Percentiles rank a stretch among this genome's conserved stretches.
These are phyloP conservation scores for Moesziomyces sp. DNA, from an alignment of 1,284 basidiomycete genomes.

Conservation along the genomic window DNA sequence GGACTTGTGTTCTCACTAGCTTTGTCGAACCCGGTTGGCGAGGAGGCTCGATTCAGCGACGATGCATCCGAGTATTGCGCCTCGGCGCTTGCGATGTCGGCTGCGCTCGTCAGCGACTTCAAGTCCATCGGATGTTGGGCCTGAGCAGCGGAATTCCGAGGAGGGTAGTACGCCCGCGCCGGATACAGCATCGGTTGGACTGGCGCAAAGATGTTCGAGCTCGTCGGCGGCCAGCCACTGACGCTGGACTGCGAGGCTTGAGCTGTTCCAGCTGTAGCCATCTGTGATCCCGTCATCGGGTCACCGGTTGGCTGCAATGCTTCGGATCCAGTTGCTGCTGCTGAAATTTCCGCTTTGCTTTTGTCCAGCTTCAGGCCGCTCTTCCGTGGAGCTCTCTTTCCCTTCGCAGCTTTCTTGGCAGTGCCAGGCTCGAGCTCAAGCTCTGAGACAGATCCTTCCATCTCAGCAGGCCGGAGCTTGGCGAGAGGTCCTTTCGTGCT, in stretches of 20 bases:
- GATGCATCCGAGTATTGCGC: conserved; percentile 14
- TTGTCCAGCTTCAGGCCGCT: too few relatives aligned
- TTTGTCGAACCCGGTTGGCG: conserved; percentile 11
- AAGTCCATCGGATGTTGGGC: conserved; percentile 14
- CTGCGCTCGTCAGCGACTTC: conserved; percentile 23
- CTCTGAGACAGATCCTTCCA: conserved; percentile 26
- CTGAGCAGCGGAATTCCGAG: conserved; percentile 12
- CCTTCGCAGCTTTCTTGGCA: too few relatives aligned
- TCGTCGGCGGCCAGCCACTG: background rate
- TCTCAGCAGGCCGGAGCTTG: conserved; percentile 18
- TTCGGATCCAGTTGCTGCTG: background rate
- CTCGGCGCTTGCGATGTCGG: conserved; percentile 15
- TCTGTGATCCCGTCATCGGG: background rate
- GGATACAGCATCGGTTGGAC: conserved; percentile 30
- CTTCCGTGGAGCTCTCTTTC: too few relatives aligned
- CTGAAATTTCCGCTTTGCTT: too few relatives aligned
- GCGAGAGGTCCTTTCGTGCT: conserved; percentile 24
- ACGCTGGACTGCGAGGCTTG: background rate
- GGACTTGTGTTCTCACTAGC: conserved; percentile 15
- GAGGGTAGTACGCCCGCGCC: conserved; percentile 27
- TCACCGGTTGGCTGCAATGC: background rate
- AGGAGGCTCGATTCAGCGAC: background rate
- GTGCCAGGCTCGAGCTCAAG: conserved; percentile 20
- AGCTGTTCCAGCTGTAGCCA: background rate
- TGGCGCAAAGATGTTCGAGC: conserved; percentile 19